Evolutionary conservation across 192 early-diverging fungal species (phyloP).

Genomic region (Coemansia guatemalensis): DNA sequence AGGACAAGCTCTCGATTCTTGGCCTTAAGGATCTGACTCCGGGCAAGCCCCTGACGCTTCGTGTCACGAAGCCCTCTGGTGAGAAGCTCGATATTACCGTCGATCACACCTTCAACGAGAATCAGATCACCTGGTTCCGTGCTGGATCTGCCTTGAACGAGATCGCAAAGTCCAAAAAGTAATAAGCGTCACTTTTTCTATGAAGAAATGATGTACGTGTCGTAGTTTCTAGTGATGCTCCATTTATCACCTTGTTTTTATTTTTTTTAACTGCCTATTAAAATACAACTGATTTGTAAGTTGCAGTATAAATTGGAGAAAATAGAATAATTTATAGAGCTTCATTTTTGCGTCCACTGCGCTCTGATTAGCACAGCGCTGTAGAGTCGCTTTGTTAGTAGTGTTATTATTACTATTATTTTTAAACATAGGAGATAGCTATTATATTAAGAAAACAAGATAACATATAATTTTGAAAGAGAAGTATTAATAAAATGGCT

Average conservation of each 20-base stretch:
- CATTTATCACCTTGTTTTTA: no score
- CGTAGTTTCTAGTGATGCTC: no score
- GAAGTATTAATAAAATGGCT: conserved; percentile 6
- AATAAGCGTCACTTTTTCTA: neutral
- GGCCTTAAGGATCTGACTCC: conserved; percentile 82
- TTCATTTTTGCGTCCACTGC: neutral
- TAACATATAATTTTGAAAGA: neutral
- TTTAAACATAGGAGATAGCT: no score
- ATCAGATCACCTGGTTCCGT: conserved; percentile 99
- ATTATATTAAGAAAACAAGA: no score
- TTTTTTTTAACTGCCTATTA: neutral
- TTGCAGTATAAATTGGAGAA: neutral
- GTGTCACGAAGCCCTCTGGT: conserved; percentile 79
- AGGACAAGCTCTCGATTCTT: conserved; percentile 84
- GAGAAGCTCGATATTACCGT: conserved; percentile 73
- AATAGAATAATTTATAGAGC: no score
- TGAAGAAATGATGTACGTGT: no score
- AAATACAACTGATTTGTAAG: neutral
- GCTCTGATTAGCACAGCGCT: no score
- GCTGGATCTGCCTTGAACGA: conserved; percentile 85
- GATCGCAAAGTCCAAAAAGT: conserved; percentile 59
- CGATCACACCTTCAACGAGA: conserved; percentile 98
- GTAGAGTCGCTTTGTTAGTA: no score
- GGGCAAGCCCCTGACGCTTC: conserved; percentile 83
- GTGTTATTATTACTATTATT: no score